These are phyloP conservation scores for Rickenella mellea DNA, from an alignment of 768 basidiomycete species.

Conservation along the genomic window DNA sequence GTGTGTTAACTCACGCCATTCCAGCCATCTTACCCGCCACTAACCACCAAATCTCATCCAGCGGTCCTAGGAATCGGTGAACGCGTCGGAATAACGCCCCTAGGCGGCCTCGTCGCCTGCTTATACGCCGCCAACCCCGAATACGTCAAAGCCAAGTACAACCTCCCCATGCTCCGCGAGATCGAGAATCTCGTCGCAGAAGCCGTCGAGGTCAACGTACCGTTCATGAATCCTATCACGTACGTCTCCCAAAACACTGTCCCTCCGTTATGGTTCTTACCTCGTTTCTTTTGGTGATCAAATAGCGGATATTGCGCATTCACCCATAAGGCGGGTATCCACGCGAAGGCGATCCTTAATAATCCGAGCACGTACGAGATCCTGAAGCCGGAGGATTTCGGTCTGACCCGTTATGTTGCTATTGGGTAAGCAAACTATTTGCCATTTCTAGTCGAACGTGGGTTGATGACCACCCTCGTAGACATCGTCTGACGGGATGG, in stretches of 20 bases:
- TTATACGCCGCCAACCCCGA: conserved; percentile 96
- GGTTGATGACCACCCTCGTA: conserved; percentile 14
- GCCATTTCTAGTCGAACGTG: not conserved
- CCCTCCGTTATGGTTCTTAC: not conserved
- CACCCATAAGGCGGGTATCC: conserved; percentile 99
- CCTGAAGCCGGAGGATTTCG: conserved; percentile 98
- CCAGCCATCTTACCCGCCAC: conserved; percentile 1
- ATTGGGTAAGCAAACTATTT: conserved; percentile 56
- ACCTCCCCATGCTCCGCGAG: conserved; percentile 93
- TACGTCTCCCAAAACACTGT: conserved; percentile 24
- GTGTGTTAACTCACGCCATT: conserved; percentile 29
- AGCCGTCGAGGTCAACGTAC: conserved; percentile 95
- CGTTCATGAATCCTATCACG: conserved; percentile 96
- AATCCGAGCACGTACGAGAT: conserved; percentile 99
- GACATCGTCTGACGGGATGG: conserved; percentile 95
- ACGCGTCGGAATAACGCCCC: conserved; percentile 96
- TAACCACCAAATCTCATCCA: conserved; percentile 18
- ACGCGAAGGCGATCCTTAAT: conserved; percentile 99
- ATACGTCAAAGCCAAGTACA: conserved; percentile 99
- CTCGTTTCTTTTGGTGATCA: conserved; percentile 1
- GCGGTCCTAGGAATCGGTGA: conserved; percentile 97
- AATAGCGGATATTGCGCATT: conserved; percentile 97
- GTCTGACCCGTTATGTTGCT: conserved; percentile 93
- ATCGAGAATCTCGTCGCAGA: conserved; percentile 98
- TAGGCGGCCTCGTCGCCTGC: conserved; percentile 94